Conservation (phyloP, 495 filamentous ascomycete genomes). For the Aspergillus mulundensis region DNA sequence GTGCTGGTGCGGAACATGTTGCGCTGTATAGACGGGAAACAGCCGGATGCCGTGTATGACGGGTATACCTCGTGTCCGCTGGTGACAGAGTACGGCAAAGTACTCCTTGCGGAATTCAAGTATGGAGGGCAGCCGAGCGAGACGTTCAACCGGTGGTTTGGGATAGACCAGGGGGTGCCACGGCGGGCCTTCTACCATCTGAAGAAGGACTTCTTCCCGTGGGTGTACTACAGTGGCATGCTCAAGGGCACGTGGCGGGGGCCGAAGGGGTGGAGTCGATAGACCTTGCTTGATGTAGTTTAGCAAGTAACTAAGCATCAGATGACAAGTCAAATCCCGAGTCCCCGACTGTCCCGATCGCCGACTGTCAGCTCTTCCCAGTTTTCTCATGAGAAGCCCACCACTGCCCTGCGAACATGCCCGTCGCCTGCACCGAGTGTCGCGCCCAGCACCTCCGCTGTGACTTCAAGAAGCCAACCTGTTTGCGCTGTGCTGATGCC, state of each 20-base stretch:
- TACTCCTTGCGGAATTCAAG: slow-evolving; percentile 68
- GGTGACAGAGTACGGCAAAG: slow-evolving; percentile 60
- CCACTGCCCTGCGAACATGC: not conserved
- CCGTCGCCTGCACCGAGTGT: slow-evolving; percentile 42
- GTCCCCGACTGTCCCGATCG: no score
- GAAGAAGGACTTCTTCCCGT: slow-evolving; percentile 71
- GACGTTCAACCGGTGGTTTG: slow-evolving; percentile 56
- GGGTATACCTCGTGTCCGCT: slow-evolving; percentile 69
- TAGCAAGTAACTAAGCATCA: no score
- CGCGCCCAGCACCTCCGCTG: slow-evolving; percentile 44
- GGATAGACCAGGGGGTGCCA: slow-evolving; percentile 54
- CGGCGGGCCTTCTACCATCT: slow-evolving; percentile 57
- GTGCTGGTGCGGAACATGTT: slow-evolving; percentile 57
- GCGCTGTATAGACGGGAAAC: slow-evolving; percentile 50
- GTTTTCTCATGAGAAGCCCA: no score
- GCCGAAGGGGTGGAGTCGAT: slow-evolving; percentile 46
- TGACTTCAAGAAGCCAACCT: slow-evolving; percentile 33
- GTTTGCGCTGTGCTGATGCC: slow-evolving; percentile 33
- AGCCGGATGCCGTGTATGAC: slow-evolving; percentile 50
- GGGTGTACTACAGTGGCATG: slow-evolving; percentile 58
- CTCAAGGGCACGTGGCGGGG: slow-evolving; percentile 63
- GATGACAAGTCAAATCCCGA: no score
- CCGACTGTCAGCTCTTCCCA: no score
- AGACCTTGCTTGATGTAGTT: not conserved
- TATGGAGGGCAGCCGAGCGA: slow-evolving; percentile 66